Evolutionary conservation across 352 stramenopile species (phyloP), one percentile per base, ranked within the genome.

Genomic region (Pythium folliculosum): DNA sequence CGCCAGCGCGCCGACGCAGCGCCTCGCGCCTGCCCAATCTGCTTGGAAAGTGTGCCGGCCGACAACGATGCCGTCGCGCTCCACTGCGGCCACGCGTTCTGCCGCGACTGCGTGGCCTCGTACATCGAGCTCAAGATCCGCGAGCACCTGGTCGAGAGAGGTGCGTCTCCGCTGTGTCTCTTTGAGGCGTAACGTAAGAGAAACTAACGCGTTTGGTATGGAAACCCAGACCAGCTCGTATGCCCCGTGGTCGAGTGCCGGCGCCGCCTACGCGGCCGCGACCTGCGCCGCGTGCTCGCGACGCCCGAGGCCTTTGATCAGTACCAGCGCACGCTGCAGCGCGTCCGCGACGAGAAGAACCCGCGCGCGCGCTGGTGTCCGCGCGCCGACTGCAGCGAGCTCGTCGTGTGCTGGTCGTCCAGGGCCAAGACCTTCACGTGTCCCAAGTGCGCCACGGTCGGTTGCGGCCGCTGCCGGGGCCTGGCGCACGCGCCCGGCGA

Each of bases 331-430:
- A 75, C 78, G 25, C 60, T 86, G 45, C 64, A 89, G 71, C 83
- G 81, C 54, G 82, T 88, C 48, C 77, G 73, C 32, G 79, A 89
- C 38, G 81, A 92, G 60, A 87, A 88, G 61, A 89, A 90, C 49
- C 84, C 84, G 19, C 87, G 72, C 62, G 81, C 81, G 51, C 65
- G 84, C 17, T 92, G 84, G 84, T 92, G 82, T 77, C 81, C 80
- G 10, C 66, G 73, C 50, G 65, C 76, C 8, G 76, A 70, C 5
- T 92, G 84, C 60, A 82, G 81, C 7, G 80, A 89, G 67, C 72
- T 92, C 21, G 89, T 92, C 48, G 52, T 92, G 10, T 90, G 82
- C 66, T 32, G 27, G 69, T 80, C 22, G 75, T 63, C 7, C 67
- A 62, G 12, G 63, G 60, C 40, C 79, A 79, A 32, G 27, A 32